These are phyloP conservation scores for Tetrahymena malaccensis DNA, from an alignment of 73 alveolate species.

Conservation along the genomic window DNA sequence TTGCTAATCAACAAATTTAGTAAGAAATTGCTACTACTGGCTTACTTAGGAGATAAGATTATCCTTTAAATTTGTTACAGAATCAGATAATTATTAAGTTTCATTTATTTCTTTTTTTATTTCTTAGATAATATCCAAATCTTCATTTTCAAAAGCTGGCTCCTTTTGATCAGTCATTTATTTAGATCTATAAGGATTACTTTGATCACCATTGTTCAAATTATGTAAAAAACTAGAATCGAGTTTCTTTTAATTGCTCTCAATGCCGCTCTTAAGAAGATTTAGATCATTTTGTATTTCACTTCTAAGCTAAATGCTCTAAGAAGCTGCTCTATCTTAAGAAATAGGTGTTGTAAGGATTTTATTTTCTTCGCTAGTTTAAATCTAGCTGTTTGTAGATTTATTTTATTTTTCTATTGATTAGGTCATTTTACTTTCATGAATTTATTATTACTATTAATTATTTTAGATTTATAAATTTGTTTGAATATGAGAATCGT, in stretches of 20 bases:
- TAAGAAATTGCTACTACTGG: neutral
- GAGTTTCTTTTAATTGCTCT: neutral
- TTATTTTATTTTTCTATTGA: neutral
- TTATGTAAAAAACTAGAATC: neutral
- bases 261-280: neutral
- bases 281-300: neutral
- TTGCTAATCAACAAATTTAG: neutral
- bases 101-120: neutral
- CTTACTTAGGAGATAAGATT: neutral
- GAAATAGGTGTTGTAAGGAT: neutral
- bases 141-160: neutral
- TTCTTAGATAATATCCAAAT: neutral
- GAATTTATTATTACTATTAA: no score
- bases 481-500: no score
- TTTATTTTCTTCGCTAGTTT: no score
- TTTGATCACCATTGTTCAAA: neutral
- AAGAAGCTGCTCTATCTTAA: neutral
- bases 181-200: neutral
- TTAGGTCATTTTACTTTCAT: no score
- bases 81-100: neutral
- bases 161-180: neutral
- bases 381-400: neutral
- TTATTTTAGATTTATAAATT: no score
- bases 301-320: neutral
- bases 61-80: neutral